Evolutionary conservation across 352 stramenopile genomes (phyloP), one percentile per base, ranked within the genome.

Genomic region (Globisporangium cylindrosporum): DNA sequence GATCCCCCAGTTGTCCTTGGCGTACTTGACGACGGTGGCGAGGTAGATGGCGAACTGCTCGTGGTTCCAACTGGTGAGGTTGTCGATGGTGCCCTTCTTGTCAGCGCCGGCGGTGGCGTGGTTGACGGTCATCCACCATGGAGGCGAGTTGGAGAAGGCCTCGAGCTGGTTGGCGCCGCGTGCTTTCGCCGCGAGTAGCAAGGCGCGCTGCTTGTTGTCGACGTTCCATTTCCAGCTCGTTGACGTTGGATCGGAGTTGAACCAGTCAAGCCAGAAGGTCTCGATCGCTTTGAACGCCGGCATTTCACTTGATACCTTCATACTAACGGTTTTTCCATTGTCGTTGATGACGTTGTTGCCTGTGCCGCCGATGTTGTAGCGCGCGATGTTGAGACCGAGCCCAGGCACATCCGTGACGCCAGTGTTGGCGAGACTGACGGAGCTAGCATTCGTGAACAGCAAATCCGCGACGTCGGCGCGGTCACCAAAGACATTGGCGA

Each of bases 121-220:
- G 66, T 88, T 88, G 64, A 71, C 75, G 36, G 69, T 84, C 81
- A 88, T 90, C 81, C 81, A 90, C 81, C 81, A 90, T 14, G 81
- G 81, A 5, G 79, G 79, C 51, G 81, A 78, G 62, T 90, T 88
- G 4, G 79, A 84, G 55, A 88, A 88, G 0, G 78, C 78, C 43
- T 90, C 81, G 3, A 81, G 67, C 29, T 82, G 22, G 70, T 83
- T 76, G 10, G 68, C 74, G 22, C 71, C 79, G 29, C 81, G 79
- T 10, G 72, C 41, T 22, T 71, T 77, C 15, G 79, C 81, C 15
- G 78, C 58, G n/a, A 69, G 29, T 9, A 90, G 62, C 68, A 86
- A 78, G 36, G 67, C 56, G 29, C 81, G 79, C 64, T 90, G 81
- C 53, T 76, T 76, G 0, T 63, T 59, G 56, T 88, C 79, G 6